Base-by-base conservation (phyloP, 2,329 filamentous ascomycete species). In the Colletotrichum eleusines region DNA sequence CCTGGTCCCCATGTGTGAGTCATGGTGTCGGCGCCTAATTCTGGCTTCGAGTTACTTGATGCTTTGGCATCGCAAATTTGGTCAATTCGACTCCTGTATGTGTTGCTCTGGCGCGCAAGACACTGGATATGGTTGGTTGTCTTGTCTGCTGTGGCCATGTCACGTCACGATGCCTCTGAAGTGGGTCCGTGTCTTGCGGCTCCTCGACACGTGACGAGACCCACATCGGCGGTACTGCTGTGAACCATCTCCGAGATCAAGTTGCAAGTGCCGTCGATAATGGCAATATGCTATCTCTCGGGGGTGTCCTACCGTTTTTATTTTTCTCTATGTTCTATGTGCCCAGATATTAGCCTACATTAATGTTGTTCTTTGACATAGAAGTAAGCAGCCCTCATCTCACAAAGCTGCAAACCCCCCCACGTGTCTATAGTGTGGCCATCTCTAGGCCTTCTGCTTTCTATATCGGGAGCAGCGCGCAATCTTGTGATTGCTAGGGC, bases 401-500 rank as follows among this genome's bases (percentile, higher is more conserved):
- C 18, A 4, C 20, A 3, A n/a, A 8, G 28, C 51, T 55, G 51
- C 31, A 5, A 23, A 2, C 31, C n/a, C 8, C n/a, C 5, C 1
- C n/a, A 23, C 2, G 33, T 55, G 28, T n/a, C n/a, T n/a, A 2
- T 16, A 38, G 31, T 38, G 3, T 16, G 53, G 12, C 7, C 12
- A 12, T 55, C 20, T 55, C 20, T 51, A 8, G 48, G 2, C 16
- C 3, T 28, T 26, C 31, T 28, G 7, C 26, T 31, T 18, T 18
- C 7, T 5, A 12, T 51, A 2, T 9, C 0, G 6, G 2, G 16
- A 20, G 2, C 16, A 6, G 0, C 2, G 28, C 26, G 26, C 26
- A 9, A 8, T 28, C 14, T 18, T 9, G 0, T 2, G 2, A 6
- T 18, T 2, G 3, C 1, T 28, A 2, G 6, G 6, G 3, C 14